These are phyloP conservation scores for Phytophthora ohioensis DNA, from an alignment of 352 stramenopile species.

Conservation along the genomic window DNA sequence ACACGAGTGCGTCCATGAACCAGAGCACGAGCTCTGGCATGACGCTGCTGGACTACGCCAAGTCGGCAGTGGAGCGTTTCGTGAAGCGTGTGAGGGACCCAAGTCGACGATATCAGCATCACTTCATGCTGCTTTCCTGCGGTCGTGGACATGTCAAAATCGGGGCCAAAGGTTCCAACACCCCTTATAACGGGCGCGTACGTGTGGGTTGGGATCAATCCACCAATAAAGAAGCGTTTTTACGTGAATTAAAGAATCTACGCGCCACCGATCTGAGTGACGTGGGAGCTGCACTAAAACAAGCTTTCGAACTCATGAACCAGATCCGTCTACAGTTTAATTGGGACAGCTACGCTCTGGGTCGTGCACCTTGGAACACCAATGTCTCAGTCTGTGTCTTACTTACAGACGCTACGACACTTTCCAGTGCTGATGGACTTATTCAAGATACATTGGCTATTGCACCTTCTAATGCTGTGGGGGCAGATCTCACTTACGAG, in stretches of 20 bases:
- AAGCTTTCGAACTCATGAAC: constrained; percentile 91
- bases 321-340: constrained; percentile 90
- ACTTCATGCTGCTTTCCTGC: constrained; percentile 91
- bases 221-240: constrained; percentile 86
- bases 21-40: constrained; percentile 90
- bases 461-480: constrained; percentile 69
- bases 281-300: constrained; percentile 71
- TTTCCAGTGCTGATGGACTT: constrained; percentile 73
- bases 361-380: constrained; percentile 83
- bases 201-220: constrained; percentile 88
- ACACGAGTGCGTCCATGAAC: constrained; percentile 92
- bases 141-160: constrained; percentile 48
- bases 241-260: constrained; percentile 87
- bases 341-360: constrained; percentile 89
- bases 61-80: constrained; percentile 89
- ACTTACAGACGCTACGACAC: constrained; percentile 81
- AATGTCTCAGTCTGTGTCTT: constrained; percentile 86
- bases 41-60: constrained; percentile 90
- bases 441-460: constrained; percentile 81
- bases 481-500: constrained; percentile 82
- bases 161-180: constrained; percentile 16
- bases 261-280: constrained; percentile 84
- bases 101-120: constrained; percentile 85
- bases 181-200: constrained; percentile 72
- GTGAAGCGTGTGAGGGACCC: constrained; percentile 88